A percentile compares a stretch with the other conserved stretches of the same genome.
phyloP scores from a whole-genome alignment of 139 green algal genomes.

The Chlamydomonas sphaeroides region DNA sequence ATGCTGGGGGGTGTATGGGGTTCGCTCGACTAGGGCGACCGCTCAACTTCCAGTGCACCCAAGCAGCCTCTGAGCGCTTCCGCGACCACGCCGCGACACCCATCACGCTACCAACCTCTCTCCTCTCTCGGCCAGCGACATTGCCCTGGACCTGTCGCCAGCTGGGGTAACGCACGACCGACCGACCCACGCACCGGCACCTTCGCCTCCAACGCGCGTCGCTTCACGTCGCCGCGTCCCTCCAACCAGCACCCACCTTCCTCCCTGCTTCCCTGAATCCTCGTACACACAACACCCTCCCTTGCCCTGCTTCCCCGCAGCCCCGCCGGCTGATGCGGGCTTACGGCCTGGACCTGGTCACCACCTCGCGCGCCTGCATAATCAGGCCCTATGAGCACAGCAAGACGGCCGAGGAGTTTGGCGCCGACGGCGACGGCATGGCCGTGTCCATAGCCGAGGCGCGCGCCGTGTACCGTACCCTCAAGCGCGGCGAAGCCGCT shows the following conservation, averaged over 20 bases:
- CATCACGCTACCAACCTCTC: no score
- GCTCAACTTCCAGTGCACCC: no score
- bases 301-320: neutral
- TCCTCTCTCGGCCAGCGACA: no score
- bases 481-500: neutral
- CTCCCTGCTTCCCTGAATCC: neutral
- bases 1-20: no score
- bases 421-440: constrained; percentile 78
- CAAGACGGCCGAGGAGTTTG: constrained; percentile 50
- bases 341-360: constrained; percentile 72
- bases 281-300: neutral
- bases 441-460: constrained; percentile 39
- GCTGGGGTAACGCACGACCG: no score
- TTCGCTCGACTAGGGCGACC: no score
- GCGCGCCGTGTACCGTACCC: constrained; percentile 20
- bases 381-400: constrained; percentile 41
- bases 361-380: constrained; percentile 73
- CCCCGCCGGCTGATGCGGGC: constrained; percentile 39
- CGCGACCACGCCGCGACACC: no score
- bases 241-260: neutral
- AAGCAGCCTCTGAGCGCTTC: no score
- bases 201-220: no score
- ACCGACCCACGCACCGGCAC: no score
- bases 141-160: no score
- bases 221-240: no score